Conservation (phyloP, 108 stramenopile species). For the Conticribra guillardii region DNA sequence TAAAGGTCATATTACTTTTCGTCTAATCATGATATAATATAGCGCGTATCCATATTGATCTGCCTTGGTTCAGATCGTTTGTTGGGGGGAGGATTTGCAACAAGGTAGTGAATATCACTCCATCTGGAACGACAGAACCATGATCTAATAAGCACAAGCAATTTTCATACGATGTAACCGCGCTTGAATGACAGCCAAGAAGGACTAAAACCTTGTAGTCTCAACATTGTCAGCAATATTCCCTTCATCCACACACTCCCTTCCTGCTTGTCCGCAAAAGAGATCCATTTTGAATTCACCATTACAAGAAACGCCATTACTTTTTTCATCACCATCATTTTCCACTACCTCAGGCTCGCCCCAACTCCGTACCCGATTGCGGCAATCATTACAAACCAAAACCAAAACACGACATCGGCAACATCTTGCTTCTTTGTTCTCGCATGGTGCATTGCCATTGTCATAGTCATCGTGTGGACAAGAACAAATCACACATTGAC, state of each 20-base stretch:
- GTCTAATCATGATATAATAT: too few species aligned
- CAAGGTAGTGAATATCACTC: too few species aligned
- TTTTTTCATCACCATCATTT: too few species aligned
- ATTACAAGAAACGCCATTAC: too few species aligned
- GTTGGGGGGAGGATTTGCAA: too few species aligned
- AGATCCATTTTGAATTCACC: conserved; percentile 38
- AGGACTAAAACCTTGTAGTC: conserved; percentile 30
- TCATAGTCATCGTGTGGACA: conserved; percentile 85
- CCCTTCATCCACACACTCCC: conserved; percentile 70
- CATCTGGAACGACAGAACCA: too few species aligned
- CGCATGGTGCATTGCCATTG: conserved; percentile 80
- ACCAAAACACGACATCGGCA: conserved; percentile 82
- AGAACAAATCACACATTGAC: conserved; percentile 68
- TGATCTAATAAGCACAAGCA: too few species aligned
- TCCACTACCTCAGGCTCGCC: conserved; percentile 46
- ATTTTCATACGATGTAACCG: too few species aligned
- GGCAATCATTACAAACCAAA: conserved; percentile 75
- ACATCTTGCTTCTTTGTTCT: conserved; percentile 81
- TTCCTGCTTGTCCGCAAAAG: conserved; percentile 63
- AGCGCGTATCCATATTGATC: too few species aligned
- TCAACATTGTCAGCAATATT: conserved; percentile 55
- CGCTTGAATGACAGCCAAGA: too few species aligned
- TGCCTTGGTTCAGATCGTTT: too few species aligned
- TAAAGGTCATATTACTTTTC: too few species aligned
- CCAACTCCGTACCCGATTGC: conserved; percentile 56